Evolutionary conservation across 2,329 filamentous ascomycete genomes (phyloP).

Genomic region (Stagonosporopsis rhizophila): DNA sequence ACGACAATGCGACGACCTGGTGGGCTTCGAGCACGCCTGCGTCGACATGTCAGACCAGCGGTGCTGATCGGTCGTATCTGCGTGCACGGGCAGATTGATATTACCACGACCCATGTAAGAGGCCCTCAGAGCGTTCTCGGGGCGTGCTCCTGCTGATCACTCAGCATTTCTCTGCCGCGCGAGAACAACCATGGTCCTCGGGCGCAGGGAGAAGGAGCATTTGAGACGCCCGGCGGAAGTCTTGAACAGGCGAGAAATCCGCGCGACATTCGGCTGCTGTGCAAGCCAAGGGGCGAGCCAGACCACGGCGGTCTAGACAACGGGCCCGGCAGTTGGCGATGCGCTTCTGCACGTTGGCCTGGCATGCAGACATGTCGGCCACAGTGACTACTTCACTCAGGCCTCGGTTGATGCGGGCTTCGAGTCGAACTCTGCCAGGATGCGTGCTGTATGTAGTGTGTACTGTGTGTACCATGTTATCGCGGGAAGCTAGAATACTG

Average conservation of each 20-base stretch:
- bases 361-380: slow-evolving; percentile 6
- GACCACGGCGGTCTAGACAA: slow-evolving; percentile 16
- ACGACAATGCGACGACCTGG: background rate
- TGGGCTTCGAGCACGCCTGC: slow-evolving; percentile 6
- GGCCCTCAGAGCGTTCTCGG: slow-evolving; percentile 10
- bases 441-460: too few species aligned
- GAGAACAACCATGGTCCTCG: slow-evolving; percentile 11
- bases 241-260: slow-evolving; percentile 27
- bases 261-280: slow-evolving; percentile 24
- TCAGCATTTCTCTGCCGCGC: slow-evolving; percentile 18
- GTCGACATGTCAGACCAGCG: slow-evolving; percentile 20
- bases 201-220: background rate
- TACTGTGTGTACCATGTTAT: slow-evolving; percentile 5
- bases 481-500: slow-evolving; percentile 30
- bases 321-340: slow-evolving; percentile 13
- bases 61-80: slow-evolving; percentile 19
- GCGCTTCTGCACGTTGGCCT: slow-evolving; percentile 4
- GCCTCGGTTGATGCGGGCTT: background rate
- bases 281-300: slow-evolving; percentile 21
- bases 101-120: slow-evolving; percentile 19
- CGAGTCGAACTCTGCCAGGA: slow-evolving; percentile 6
- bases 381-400: slow-evolving; percentile 1
- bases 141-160: slow-evolving; percentile 26
- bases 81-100: slow-evolving; percentile 31
- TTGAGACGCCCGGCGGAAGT: slow-evolving; percentile 21